A percentile compares a stretch with the other conserved stretches of the same genome.
Conservation (phyloP, 352 stramenopile genomes). For the Phytophthora pinifolia region DNA sequence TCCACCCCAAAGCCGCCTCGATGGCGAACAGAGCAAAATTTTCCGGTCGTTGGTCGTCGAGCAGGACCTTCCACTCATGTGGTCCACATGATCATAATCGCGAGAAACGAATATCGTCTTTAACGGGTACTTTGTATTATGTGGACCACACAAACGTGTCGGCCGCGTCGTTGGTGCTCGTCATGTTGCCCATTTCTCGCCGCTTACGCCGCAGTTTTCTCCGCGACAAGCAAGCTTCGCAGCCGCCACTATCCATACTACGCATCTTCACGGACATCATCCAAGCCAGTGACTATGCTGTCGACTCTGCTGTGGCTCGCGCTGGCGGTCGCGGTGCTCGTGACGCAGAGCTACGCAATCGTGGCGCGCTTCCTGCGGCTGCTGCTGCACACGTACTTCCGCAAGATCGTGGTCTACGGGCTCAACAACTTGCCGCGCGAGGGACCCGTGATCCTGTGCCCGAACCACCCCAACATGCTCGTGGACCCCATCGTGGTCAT, state of each 20-base stretch:
- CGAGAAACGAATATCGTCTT: too few relatives aligned
- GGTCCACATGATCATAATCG: too few relatives aligned
- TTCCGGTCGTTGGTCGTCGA: too few relatives aligned
- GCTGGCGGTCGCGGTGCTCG: slow-evolving; percentile 48
- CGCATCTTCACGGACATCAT: too few relatives aligned
- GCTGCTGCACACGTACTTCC: slow-evolving; percentile 74
- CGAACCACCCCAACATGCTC: slow-evolving; percentile 85
- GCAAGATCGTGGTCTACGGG: slow-evolving; percentile 75
- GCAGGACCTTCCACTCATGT: too few relatives aligned
- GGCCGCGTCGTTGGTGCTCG: too few relatives aligned
- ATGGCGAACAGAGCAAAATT: too few relatives aligned
- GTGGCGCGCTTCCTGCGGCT: slow-evolving; percentile 67
- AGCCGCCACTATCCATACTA: not conserved
- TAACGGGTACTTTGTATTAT: too few relatives aligned
- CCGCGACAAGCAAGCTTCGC: not conserved
- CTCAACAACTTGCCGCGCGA: slow-evolving; percentile 81
- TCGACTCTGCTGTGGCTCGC: slow-evolving; percentile 47
- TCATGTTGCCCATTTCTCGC: too few relatives aligned
- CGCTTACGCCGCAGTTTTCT: not conserved
- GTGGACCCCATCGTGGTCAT: slow-evolving; percentile 77
- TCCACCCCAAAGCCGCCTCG: too few relatives aligned
- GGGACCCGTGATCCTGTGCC: slow-evolving; percentile 75
- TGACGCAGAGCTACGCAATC: slow-evolving; percentile 59
- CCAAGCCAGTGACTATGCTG: slow-evolving; percentile 15
- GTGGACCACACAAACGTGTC: too few relatives aligned